phyloP scores from a whole-genome alignment of 75 land plant genomes.

The Cryptomeria japonica region DNA sequence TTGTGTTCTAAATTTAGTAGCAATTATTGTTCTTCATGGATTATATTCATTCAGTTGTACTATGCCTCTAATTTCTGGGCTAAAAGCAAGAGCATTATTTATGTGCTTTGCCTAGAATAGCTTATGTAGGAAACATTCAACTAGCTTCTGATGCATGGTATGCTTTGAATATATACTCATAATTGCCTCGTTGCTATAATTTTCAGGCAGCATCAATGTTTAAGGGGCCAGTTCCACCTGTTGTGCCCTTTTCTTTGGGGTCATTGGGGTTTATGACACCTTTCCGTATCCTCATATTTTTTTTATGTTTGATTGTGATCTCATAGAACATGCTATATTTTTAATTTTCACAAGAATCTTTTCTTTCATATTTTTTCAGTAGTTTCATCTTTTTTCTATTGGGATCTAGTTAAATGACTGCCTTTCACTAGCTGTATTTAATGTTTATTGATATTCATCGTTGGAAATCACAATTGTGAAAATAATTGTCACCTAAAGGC shows the following conservation, averaged over 20 bases:
- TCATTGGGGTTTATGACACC: conserved; percentile 97
- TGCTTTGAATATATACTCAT: neutral
- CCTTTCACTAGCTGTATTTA: neutral
- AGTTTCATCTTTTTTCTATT: neutral
- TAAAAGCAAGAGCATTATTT: neutral
- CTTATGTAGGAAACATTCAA: conserved; percentile 2
- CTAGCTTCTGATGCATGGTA: neutral
- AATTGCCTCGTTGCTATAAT: neutral
- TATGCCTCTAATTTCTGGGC: neutral
- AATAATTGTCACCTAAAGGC: neutral
- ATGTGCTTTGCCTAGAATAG: neutral
- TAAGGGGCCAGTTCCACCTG: conserved; percentile 94
- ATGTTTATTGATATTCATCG: neutral
- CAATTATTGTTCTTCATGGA: neutral
- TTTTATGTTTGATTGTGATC: neutral
- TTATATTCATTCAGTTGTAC: neutral
- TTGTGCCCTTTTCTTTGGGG: conserved; percentile 91
- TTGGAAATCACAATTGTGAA: neutral
- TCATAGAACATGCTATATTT: neutral
- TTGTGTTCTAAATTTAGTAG: neutral
- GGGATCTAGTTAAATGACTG: neutral
- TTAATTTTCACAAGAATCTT: neutral
- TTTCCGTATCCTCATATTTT: conserved; percentile 77
- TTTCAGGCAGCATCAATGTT: conserved; percentile 93
- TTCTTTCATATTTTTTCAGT: neutral